Base-by-base conservation (phyloP, 441 rosid genomes). In the Corymbia calophylla region DNA sequence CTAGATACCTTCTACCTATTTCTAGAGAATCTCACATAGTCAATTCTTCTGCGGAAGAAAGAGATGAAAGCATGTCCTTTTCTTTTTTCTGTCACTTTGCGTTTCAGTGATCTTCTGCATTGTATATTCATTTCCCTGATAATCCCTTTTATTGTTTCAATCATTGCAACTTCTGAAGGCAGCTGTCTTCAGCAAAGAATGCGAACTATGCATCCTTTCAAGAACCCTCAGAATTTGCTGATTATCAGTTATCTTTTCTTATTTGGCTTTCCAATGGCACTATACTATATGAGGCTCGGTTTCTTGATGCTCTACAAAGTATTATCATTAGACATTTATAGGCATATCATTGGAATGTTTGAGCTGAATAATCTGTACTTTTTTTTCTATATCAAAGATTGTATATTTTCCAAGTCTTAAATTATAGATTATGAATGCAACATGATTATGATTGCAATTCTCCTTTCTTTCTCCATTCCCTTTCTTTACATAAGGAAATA, bases 281-380 rank as follows among this genome's bases (percentile, higher is more conserved):
- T 35, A 29, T 35, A 66, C 64, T 66, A 87, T 87, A 35, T 89
- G 64, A 58, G 64, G 64, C n/a, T 27, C 15, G n/a, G n/a, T 89
- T 94, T 94, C 99, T 97, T 94, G 93, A 96, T 97, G 44, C 44
- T 48, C 87, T 66, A 39, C n/a, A 77, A 89, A 97, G 99, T 97
- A 88, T 98, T 97, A 93, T 96, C 99, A 73, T 97, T 95, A 17
- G 98, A 98, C 86, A 96, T 96, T 89, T 97, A 94, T 89, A 99
- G 99, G 87, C 94, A 96, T 90, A 94, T 97, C 89, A 95, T 97
- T 64, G 99, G 98, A 95, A 97, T 96, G 96, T 97, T 97, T 91
- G 99, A 98, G 95, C 95, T 95, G 89, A 96, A 97, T 93, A 98
- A 96, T 93, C 95, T 98, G 97, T 98, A 95, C 95, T 96, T 73